A percentile compares a stretch with the other conserved stretches of the same genome.
phyloP scores from a whole-genome alignment of 306 rosid genomes.

The Casuarina equisetifolia region DNA sequence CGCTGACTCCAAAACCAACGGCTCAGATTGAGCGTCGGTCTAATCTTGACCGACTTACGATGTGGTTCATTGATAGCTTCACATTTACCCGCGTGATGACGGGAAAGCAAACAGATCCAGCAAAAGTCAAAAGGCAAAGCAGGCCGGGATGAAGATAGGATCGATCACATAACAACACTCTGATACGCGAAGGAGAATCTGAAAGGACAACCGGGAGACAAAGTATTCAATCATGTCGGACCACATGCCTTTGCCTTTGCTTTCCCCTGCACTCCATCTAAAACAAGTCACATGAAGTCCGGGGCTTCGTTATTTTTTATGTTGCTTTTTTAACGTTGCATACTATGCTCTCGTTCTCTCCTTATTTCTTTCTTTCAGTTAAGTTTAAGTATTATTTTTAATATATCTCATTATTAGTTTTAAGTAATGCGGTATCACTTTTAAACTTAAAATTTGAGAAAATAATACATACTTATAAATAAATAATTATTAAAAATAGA shows the following conservation, averaged over 20 bases:
- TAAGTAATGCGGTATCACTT: too few relatives aligned
- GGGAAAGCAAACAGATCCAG: neutral
- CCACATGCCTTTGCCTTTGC: slow-evolving; percentile 21
- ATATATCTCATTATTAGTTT: too few relatives aligned
- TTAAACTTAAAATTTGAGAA: too few relatives aligned
- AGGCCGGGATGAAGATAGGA: neutral
- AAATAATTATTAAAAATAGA: too few relatives aligned
- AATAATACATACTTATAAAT: too few relatives aligned
- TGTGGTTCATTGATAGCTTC: too few relatives aligned
- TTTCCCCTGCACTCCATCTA: neutral
- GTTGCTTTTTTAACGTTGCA: neutral
- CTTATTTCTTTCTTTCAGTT: neutral
- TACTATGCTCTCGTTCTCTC: neutral
- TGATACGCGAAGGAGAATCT: neutral
- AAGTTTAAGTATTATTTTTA: too few relatives aligned
- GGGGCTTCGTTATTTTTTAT: neutral
- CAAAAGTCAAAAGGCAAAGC: neutral
- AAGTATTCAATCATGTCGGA: slow-evolving; percentile 14
- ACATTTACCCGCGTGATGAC: too few relatives aligned
- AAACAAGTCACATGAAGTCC: slow-evolving; percentile 1
- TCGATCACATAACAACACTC: neutral
- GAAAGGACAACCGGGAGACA: slow-evolving; percentile 14
- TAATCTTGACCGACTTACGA: neutral
- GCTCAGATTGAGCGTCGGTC: neutral
- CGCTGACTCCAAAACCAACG: neutral